Evolutionary conservation across 768 basidiomycete species (phyloP), one percentile per base, ranked within the genome.

Genomic region (Clitopilus hobsonii): DNA sequence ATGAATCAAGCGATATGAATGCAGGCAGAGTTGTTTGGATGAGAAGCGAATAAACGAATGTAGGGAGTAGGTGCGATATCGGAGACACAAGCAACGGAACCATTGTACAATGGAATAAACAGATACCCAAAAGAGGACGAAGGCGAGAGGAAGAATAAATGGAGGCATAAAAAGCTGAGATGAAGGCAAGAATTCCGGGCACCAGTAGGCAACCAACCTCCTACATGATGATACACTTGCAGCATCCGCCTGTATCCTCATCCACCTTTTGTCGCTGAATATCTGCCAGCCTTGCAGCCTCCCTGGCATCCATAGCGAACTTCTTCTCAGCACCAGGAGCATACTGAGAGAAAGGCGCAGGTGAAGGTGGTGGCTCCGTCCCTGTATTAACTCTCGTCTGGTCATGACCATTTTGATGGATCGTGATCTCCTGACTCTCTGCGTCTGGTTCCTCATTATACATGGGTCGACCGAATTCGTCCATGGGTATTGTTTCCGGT

Each of bases 201-300:
- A 27, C 14, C 24, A 16, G 48, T n/a, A 51, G 45, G 50, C 54
- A 30, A 49, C 36, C 3, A 23, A 18, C 5, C 11, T 45, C 41
- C 41, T 45, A 92, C 90, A 92, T 92, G 67, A 92, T 79, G 61
- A 89, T 72, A 71, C 90, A 92, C 71, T 86, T 88, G 77, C 90
- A 92, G 65, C 90, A 91, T 32, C 86, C 84, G 26, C 75, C 80
- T 27, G 69, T 74, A 1, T 63, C 66, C 13, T 77, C 79, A 6
- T 85, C 81, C 28, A 84, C 80, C 10, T 72, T 71, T 47, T 78
- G 74, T 25, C 63, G 63, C 45, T 61, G 66, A 51, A 61, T 60
- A 53, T 70, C 67, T 36, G 65, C 63, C 38, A 67, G 59, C 26
- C 70, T 67, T 36, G 71, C 62, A 28, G 64, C 65, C 53, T 68